Conservation (phyloP, 2,329 filamentous ascomycete species). For the Cadophora luteo-olivacea region DNA sequence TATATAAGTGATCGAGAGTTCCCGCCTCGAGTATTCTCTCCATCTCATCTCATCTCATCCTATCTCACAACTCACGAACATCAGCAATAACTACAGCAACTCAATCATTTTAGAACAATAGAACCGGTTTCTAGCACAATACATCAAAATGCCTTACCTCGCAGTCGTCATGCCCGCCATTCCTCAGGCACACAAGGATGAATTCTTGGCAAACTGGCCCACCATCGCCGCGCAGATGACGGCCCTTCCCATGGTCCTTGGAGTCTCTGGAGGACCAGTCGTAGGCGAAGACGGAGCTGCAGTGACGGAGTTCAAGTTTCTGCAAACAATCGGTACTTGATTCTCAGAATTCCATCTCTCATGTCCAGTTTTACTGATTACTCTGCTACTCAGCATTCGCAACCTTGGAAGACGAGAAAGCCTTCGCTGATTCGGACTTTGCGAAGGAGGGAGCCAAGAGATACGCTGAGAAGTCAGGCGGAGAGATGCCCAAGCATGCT, state of each 20-base stretch:
- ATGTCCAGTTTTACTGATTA: background rate
- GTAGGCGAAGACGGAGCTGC: constrained; percentile 22
- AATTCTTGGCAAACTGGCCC: constrained; percentile 23
- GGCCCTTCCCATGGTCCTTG: constrained; percentile 22
- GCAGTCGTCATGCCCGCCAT: constrained; percentile 26
- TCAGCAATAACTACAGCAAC: background rate
- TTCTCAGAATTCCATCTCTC: background rate
- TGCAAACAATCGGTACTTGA: constrained; percentile 28
- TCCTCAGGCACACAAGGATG: constrained; percentile 26
- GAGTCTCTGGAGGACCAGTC: constrained; percentile 26
- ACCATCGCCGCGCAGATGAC: constrained; percentile 26
- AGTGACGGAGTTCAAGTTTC: constrained; percentile 28
- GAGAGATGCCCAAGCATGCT: constrained; percentile 10
- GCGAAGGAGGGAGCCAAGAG: constrained; percentile 9
- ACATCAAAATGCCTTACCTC: constrained; percentile 33
- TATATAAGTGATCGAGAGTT: background rate
- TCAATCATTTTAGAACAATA: background rate
- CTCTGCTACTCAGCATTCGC: constrained; percentile 22
- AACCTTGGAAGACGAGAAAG: constrained; percentile 28
- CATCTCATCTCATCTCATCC: constrained; percentile 3
- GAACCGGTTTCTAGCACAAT: constrained; percentile 1
- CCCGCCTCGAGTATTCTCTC: background rate
- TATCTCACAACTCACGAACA: background rate
- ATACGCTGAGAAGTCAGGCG: constrained; percentile 17
- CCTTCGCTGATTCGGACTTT: constrained; percentile 27